Percentiles rank a stretch among this genome's conserved stretches.
Conservation (phyloP, 371 early-diverging fungal genomes). For the Syncephalastrum contaminatum region DNA sequence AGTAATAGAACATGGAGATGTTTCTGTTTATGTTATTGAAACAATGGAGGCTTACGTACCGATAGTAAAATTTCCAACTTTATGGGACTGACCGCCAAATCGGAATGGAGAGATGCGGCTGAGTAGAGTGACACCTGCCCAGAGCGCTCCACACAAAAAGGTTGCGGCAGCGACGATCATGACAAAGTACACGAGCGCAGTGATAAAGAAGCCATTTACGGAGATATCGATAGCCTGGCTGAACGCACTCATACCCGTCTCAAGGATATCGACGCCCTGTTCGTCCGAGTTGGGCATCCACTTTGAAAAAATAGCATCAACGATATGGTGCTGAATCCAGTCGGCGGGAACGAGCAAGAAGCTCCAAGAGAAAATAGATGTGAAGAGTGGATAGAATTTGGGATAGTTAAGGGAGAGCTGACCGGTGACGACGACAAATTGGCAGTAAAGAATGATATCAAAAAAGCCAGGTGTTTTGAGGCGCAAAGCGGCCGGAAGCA, state of each 20-base stretch:
- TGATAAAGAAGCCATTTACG: conserved; percentile 32
- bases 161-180: conserved; percentile 28
- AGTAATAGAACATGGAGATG: too few relatives aligned
- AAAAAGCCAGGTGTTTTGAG: conserved; percentile 58
- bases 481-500: conserved; percentile 46
- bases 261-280: conserved; percentile 7
- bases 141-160: conserved; percentile 11
- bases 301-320: too few relatives aligned
- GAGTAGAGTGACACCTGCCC: conserved; percentile 9
- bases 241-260: conserved; percentile 40
- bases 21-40: background rate
- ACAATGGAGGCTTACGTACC: conserved; percentile 6
- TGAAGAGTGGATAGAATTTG: conserved; percentile 49
- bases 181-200: conserved; percentile 24
- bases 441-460: conserved; percentile 53
- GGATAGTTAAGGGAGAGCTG: conserved; percentile 55
- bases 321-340: conserved; percentile 18
- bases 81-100: conserved; percentile 9
- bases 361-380: conserved; percentile 58
- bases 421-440: conserved; percentile 52
- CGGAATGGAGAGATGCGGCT: conserved; percentile 9
- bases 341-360: conserved; percentile 34
- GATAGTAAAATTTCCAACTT: conserved; percentile 16
- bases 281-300: background rate
- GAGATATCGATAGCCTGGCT: conserved; percentile 36